Evolutionary conservation across 352 stramenopile species (phyloP).

Genomic region (Globisporangium recalcitrans): DNA sequence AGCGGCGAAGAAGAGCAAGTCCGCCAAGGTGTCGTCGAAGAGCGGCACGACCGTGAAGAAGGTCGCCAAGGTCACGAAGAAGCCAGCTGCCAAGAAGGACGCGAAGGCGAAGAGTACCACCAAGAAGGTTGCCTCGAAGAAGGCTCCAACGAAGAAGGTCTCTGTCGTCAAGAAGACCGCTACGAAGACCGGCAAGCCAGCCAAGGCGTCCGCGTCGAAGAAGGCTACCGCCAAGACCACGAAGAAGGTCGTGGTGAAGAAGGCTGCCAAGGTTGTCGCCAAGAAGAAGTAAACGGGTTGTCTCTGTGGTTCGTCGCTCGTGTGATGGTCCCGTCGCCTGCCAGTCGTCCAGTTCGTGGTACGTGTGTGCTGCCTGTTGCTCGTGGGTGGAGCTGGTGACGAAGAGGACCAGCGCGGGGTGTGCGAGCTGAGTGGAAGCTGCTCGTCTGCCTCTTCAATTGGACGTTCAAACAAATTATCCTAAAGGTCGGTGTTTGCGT

Average conservation of each 20-base stretch:
- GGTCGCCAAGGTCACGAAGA: constrained; percentile 47
- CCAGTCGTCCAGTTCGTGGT: not conserved
- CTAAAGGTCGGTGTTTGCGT: constrained; percentile 33
- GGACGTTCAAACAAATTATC: constrained; percentile 11
- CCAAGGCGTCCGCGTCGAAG: constrained; percentile 28
- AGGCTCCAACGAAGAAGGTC: constrained; percentile 60
- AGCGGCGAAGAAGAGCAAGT: constrained; percentile 50
- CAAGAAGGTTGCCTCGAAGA: constrained; percentile 72
- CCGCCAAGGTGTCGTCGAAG: constrained; percentile 56
- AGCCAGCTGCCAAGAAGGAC: constrained; percentile 38
- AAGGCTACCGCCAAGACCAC: constrained; percentile 28
- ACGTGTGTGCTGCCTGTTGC: constrained; percentile 1
- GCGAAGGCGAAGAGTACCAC: constrained; percentile 25
- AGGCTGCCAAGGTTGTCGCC: constrained; percentile 19
- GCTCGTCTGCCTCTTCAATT: constrained; percentile 9
- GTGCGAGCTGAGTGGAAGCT: not conserved
- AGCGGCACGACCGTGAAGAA: constrained; percentile 40
- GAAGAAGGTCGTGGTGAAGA: constrained; percentile 34
- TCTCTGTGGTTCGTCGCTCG: not conserved
- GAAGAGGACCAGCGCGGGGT: not conserved
- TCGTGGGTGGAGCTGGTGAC: not conserved
- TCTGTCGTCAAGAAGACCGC: constrained; percentile 30
- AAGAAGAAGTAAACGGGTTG: constrained; percentile 47
- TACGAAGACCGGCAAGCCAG: constrained; percentile 25
- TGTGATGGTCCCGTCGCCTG: not conserved